A percentile compares a stretch with the other conserved stretches of the same genome.
phyloP scores from a whole-genome alignment of 768 basidiomycete genomes.

The Leccinum disarticulatum region DNA sequence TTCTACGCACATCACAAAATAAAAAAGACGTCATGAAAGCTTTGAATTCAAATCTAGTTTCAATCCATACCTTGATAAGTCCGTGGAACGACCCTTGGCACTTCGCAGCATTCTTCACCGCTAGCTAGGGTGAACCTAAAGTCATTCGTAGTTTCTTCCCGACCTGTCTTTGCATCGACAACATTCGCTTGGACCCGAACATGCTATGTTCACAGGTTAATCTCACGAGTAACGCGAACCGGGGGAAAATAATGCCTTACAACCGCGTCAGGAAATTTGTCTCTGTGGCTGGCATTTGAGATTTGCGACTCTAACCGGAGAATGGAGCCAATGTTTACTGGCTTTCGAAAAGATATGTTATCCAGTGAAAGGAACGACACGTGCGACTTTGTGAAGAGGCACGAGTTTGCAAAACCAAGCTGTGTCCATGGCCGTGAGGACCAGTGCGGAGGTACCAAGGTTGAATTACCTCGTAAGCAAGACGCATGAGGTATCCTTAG shows the following conservation, averaged over 20 bases:
- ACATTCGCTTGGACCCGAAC: constrained; percentile 72
- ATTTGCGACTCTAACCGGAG: constrained; percentile 71
- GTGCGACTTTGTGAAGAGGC: constrained; percentile 63
- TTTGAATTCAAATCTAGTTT: neutral
- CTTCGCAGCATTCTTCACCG: constrained; percentile 37
- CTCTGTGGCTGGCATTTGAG: constrained; percentile 47
- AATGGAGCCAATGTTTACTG: constrained; percentile 84
- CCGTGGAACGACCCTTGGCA: constrained; percentile 56
- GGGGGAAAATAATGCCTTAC: constrained; percentile 38
- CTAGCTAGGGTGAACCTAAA: constrained; percentile 74
- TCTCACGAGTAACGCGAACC: neutral
- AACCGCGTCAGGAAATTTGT: constrained; percentile 44
- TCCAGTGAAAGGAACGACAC: constrained; percentile 78
- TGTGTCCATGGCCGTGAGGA: constrained; percentile 25
- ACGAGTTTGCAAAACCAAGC: constrained; percentile 74
- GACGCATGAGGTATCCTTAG: constrained; percentile 55
- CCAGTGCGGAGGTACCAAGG: neutral
- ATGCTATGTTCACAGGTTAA: constrained; percentile 43
- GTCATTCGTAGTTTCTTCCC: constrained; percentile 68
- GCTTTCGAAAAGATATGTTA: constrained; percentile 73
- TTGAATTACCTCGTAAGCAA: constrained; percentile 64
- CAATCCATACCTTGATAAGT: constrained; percentile 59
- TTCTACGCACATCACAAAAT: constrained; percentile 42
- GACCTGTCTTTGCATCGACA: constrained; percentile 64
- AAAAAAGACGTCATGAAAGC: neutral